phyloP scores from a whole-genome alignment of 2,329 filamentous ascomycete species.

The Arthroderma uncinatum region DNA sequence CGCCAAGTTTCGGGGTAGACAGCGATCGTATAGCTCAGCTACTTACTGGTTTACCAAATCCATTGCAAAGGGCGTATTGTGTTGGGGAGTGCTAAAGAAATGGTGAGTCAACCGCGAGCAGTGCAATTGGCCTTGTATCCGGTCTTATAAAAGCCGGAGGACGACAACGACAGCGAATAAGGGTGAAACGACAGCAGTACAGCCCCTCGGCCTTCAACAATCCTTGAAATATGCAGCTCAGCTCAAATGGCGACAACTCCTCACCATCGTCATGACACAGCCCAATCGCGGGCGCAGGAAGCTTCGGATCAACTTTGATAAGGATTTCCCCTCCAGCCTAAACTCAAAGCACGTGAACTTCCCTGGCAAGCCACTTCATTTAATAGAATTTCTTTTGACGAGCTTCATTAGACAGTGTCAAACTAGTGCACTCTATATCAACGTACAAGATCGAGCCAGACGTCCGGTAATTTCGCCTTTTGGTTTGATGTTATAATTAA shows the following conservation, averaged over 20 bases:
- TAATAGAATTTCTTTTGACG: too few species aligned
- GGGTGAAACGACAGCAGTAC: background rate
- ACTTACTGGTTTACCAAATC: slow-evolving; percentile 53
- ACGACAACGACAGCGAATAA: too few species aligned
- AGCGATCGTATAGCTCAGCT: background rate
- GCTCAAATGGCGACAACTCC: background rate
- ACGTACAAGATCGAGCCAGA: too few species aligned
- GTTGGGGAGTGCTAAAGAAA: background rate
- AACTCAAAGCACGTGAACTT: background rate
- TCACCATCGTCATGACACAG: background rate
- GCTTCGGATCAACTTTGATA: background rate
- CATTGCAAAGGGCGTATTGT: slow-evolving; percentile 29
- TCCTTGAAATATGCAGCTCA: background rate
- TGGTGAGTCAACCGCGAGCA: background rate
- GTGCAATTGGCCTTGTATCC: background rate
- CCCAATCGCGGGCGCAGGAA: background rate
- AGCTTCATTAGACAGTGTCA: too few species aligned
- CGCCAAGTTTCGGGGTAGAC: background rate
- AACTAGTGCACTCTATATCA: too few species aligned
- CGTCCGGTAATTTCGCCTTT: too few species aligned
- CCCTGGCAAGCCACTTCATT: background rate
- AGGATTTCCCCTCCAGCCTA: background rate
- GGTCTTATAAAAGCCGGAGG: too few species aligned
- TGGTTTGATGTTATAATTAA: too few species aligned
- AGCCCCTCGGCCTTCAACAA: background rate